Percentiles rank a stretch among this genome's conserved stretches.
Evolutionary conservation across 2,329 filamentous ascomycete genomes (phyloP).

Genomic region (Diaporthe sp.): DNA sequence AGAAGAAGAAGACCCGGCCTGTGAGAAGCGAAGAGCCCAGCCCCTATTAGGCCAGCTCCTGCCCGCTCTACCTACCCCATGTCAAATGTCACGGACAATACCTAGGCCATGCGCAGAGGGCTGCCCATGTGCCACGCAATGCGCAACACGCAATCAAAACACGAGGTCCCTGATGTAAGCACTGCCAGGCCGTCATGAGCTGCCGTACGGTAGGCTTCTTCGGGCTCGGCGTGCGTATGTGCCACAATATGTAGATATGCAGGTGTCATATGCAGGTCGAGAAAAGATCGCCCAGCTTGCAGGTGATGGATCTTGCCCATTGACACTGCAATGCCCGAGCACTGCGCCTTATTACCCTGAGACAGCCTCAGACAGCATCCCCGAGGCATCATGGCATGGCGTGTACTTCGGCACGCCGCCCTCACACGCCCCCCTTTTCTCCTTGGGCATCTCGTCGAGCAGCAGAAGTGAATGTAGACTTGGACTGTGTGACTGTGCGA

Average conservation of each 20-base stretch:
- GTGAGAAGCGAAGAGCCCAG: not conserved
- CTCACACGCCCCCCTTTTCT: too few relatives aligned
- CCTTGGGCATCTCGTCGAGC: not conserved
- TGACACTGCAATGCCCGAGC: not conserved
- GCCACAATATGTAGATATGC: not conserved
- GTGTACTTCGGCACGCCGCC: too few relatives aligned
- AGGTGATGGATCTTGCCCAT: not conserved
- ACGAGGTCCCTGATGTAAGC: not conserved
- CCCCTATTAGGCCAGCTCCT: not conserved
- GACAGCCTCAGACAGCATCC: constrained; percentile 20
- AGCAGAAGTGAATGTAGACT: not conserved
- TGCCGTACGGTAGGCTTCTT: not conserved
- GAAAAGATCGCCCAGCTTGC: not conserved
- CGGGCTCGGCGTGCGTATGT: not conserved
- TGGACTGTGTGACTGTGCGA: not conserved
- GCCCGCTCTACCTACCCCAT: not conserved
- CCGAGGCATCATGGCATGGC: not conserved
- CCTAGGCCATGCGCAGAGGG: not conserved
- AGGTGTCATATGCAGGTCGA: constrained; percentile 15
- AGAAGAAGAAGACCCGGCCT: too few relatives aligned
- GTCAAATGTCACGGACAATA: not conserved
- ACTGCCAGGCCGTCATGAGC: too few relatives aligned
- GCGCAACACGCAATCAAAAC: constrained; percentile 4
- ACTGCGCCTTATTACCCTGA: constrained; percentile 5
- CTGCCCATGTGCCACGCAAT: constrained; percentile 12